Base-by-base conservation (phyloP, 2,329 filamentous ascomycete genomes). In the Exophiala lecanii-corni region DNA sequence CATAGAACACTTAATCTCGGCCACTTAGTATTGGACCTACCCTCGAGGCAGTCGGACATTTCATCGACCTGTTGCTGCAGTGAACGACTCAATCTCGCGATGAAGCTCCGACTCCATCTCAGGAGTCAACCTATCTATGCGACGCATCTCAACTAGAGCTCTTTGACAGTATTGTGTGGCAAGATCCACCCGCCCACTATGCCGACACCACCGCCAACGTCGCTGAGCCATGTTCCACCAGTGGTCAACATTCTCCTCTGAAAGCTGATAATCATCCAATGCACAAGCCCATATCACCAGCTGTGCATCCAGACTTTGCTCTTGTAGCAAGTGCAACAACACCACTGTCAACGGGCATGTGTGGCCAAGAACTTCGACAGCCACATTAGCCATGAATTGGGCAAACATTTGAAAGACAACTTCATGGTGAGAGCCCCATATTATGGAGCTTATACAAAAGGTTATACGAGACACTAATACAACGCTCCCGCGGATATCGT, bases 271-370 rank as follows among this genome's bases (percentile, higher is more conserved):
- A 17, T 39, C n/a, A 19, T 39, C 36, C 21, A 39, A 12, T 19
- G 32, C 32, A 21, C 39, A 41, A 9, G 30, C 30, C 39, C 39
- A 41, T 19, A 41, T 41, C 16, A 12, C 16, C n/a, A 41, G 6
- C 13, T 34, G 39, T 19, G 15, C 39, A 25, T 41, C 17, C 5
- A 21, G 17, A 19, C 15, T 33, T 7, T 31, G 26, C 15, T 9
- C 6, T 16, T 5, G 19, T 16, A 16, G 39, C 20, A 41, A 26
- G 9, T 41, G 26, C 20, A 7, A 17, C 6, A 35, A n/a, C 13
- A 41, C 13, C 16, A 16, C n/a, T 3, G 39, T 35, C 13, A 19
- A 23, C 7, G 39, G 39, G 26, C 21, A 18, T 4, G 4, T 9
- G 6, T 6, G 26, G 5, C 39, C 28, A 10, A 34, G 25, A 13